Conservation (phyloP, 2,329 filamentous ascomycete species). For the Aspergillus costaricaensis region DNA sequence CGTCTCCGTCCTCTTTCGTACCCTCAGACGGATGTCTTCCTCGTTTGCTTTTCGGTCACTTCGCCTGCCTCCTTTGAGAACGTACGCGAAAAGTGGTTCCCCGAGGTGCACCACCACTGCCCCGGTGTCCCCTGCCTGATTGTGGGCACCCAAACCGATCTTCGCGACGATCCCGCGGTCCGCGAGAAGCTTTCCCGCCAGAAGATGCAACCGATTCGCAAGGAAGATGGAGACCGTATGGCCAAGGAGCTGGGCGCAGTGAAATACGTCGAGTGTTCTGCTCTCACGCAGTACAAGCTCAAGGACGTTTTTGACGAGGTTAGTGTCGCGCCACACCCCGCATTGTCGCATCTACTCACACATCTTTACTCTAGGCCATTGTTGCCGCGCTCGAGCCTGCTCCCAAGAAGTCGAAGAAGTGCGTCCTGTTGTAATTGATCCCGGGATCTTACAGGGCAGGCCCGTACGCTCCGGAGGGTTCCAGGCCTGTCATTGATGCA, state of each 20-base stretch:
- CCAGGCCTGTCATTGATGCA: conserved; percentile 9
- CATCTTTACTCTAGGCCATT: conserved; percentile 67
- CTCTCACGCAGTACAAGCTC: conserved; percentile 94
- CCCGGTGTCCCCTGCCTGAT: conserved; percentile 97
- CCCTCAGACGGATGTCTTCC: conserved; percentile 97
- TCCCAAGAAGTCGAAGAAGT: conserved; percentile 77
- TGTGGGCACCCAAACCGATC: conserved; percentile 95
- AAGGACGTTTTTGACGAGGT: conserved; percentile 99
- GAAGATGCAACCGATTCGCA: conserved; percentile 90
- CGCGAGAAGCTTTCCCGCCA: conserved; percentile 91
- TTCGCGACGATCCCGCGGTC: conserved; percentile 84
- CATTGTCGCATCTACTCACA: conserved; percentile 5
- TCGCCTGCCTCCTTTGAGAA: conserved; percentile 98
- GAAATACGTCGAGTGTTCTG: conserved; percentile 98
- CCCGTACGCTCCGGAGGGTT: conserved; percentile 11
- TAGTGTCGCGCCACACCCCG: conserved; percentile 35
- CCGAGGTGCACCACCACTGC: conserved; percentile 97
- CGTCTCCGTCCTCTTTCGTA: conserved; percentile 94
- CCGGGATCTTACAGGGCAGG: conserved; percentile 12
- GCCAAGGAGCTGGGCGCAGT: conserved; percentile 96
- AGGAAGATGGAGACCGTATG: conserved; percentile 93
- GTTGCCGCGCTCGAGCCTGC: conserved; percentile 90
- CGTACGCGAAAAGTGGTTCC: conserved; percentile 98
- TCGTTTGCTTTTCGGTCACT: conserved; percentile 98
- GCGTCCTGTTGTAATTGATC: conserved; percentile 64